phyloP scores from a whole-genome alignment of 2,329 filamentous ascomycete genomes.

The Aspergillus neoniger region DNA sequence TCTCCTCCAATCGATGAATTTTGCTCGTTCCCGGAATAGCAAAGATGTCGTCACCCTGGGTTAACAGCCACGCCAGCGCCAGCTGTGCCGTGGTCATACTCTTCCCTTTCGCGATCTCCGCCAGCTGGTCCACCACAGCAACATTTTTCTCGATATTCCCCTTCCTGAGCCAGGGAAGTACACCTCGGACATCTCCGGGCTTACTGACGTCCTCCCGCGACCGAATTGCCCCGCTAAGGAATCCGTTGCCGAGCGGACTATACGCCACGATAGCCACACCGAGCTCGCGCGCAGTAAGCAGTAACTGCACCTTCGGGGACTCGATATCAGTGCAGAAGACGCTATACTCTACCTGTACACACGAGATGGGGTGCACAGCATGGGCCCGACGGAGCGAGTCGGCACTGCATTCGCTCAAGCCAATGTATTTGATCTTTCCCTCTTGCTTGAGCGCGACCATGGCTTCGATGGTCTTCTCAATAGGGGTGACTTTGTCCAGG shows the following conservation, averaged over 20 bases:
- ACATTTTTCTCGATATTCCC: slow-evolving; percentile 61
- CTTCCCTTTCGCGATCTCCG: slow-evolving; percentile 55
- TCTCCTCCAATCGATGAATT: slow-evolving; percentile 50
- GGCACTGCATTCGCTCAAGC: slow-evolving; percentile 53
- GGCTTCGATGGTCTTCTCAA: slow-evolving; percentile 46
- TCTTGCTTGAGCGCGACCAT: slow-evolving; percentile 51
- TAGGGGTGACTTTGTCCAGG: slow-evolving; percentile 40
- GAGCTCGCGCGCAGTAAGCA: slow-evolving; percentile 32
- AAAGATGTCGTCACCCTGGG: slow-evolving; percentile 62
- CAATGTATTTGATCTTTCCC: slow-evolving; percentile 58
- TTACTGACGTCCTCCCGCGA: slow-evolving; percentile 38
- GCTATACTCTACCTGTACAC: slow-evolving; percentile 58
- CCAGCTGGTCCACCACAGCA: slow-evolving; percentile 54
- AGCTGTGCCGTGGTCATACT: slow-evolving; percentile 58
- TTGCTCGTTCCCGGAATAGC: slow-evolving; percentile 61
- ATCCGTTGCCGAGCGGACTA: slow-evolving; percentile 46
- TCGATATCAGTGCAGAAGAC: slow-evolving; percentile 56
- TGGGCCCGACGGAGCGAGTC: slow-evolving; percentile 53
- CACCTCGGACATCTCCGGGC: slow-evolving; percentile 50
- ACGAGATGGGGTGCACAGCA: slow-evolving; percentile 52
- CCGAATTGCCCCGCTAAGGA: slow-evolving; percentile 48
- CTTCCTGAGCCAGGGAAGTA: slow-evolving; percentile 52
- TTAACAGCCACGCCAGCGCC: slow-evolving; percentile 64
- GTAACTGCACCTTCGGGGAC: slow-evolving; percentile 23
- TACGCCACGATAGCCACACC: slow-evolving; percentile 47